Conservation (phyloP, 78 protist species). For the Dictyostelium purpureum region DNA sequence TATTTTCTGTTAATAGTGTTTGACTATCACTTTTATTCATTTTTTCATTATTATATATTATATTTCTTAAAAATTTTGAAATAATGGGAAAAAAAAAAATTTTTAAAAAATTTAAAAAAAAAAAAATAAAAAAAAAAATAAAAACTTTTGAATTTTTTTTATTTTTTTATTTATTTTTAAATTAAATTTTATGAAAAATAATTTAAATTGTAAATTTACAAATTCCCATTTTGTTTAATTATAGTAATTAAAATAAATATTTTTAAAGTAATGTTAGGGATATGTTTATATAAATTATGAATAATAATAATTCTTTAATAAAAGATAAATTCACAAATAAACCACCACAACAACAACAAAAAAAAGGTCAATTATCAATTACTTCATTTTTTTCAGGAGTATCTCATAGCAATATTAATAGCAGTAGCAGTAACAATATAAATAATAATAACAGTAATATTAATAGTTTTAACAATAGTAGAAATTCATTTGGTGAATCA, state of each 20-base stretch:
- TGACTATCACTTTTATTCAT: neutral
- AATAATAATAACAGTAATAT: neutral
- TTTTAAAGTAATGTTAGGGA: neutral
- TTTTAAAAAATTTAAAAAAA: neutral
- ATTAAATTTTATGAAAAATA: neutral
- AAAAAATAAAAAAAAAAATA: neutral
- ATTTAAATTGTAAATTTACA: neutral
- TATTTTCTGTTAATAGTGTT: neutral
- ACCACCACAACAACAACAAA: neutral
- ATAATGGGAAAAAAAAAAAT: neutral
- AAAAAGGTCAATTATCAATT: neutral
- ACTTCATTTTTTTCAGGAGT: neutral
- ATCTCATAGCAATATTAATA: neutral
- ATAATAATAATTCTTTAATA: too few relatives aligned
- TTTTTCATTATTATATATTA: neutral
- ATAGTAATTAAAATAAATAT: neutral
- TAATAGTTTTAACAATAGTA: neutral
- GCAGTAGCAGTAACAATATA: neutral
- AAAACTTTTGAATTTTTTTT: neutral
- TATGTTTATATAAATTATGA: too few relatives aligned
- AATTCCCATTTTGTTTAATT: too few relatives aligned
- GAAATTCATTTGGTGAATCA: neutral
- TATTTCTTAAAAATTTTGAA: neutral
- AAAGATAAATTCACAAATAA: neutral
- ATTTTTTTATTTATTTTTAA: neutral